phyloP scores from a whole-genome alignment of 805 yeast genomes.

The Teunomyces cretensis region DNA sequence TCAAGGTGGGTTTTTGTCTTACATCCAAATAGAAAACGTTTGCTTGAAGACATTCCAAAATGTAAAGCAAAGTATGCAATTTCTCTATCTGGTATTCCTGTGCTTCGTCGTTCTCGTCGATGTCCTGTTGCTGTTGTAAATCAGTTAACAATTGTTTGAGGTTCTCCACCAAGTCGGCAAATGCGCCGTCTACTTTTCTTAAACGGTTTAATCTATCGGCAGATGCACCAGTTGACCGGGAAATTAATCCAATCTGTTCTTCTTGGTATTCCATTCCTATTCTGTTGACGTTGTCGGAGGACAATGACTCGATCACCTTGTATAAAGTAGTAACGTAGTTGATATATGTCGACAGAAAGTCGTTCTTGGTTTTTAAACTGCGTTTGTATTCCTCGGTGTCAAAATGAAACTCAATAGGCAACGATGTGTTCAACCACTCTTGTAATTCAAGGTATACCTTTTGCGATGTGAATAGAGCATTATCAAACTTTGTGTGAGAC shows the following conservation, averaged over 20 bases:
- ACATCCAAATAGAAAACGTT: conserved; percentile 42
- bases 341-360: conserved; percentile 40
- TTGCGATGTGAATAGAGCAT: conserved; percentile 10
- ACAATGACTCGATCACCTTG: conserved; percentile 47
- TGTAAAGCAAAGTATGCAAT: conserved; percentile 45
- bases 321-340: conserved; percentile 51
- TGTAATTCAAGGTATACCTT: conserved; percentile 41
- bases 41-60: conserved; percentile 60
- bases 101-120: conserved; percentile 25
- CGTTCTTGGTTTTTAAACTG: conserved; percentile 32
- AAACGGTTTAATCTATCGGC: background rate
- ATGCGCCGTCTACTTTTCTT: conserved; percentile 23
- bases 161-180: conserved; percentile 26
- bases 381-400: conserved; percentile 40
- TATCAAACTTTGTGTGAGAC: background rate
- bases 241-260: conserved; percentile 30
- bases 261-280: conserved; percentile 15
- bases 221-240: background rate
- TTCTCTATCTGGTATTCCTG: conserved; percentile 14
- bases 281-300: conserved; percentile 16
- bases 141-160: conserved; percentile 28
- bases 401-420: conserved; percentile 38
- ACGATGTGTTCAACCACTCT: conserved; percentile 44
- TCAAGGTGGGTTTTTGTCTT: conserved; percentile 41
- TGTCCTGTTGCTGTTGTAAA: conserved; percentile 15